Conservation (phyloP, 1,139 yeast genomes). For the Suhomyces terraborum region DNA sequence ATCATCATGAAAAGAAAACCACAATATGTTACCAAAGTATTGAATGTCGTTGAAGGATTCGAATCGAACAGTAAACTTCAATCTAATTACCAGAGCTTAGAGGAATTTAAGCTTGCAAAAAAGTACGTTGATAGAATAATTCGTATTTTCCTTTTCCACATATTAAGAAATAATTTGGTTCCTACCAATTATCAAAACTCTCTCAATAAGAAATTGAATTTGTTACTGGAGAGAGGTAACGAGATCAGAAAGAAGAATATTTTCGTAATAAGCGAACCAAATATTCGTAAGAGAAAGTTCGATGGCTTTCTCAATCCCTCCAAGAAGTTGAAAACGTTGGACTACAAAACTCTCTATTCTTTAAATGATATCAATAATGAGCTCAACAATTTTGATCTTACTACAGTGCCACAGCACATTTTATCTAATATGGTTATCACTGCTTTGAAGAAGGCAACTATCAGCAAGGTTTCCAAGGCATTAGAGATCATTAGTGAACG, state of each 20-base stretch:
- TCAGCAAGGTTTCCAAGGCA: constrained; percentile 61
- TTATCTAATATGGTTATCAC: constrained; percentile 66
- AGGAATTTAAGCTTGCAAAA: constrained; percentile 43
- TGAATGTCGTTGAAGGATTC: constrained; percentile 35
- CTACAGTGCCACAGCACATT: constrained; percentile 64
- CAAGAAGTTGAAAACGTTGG: constrained; percentile 33
- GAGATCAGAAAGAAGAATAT: constrained; percentile 46
- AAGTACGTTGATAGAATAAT: constrained; percentile 46
- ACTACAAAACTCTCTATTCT: constrained; percentile 52
- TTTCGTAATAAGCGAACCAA: constrained; percentile 32
- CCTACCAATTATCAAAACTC: constrained; percentile 34
- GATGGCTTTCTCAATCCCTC: constrained; percentile 33
- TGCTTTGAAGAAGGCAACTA: constrained; percentile 58
- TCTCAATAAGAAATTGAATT: constrained; percentile 31
- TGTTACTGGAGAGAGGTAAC: constrained; percentile 41
- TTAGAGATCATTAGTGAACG: constrained; percentile 68
- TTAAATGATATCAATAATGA: constrained; percentile 65
- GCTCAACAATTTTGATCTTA: constrained; percentile 66
- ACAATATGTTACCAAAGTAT: constrained; percentile 48
- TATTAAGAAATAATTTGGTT: constrained; percentile 37
- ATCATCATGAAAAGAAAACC: constrained; percentile 59
- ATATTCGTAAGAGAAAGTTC: constrained; percentile 41
- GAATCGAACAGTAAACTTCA: constrained; percentile 44
- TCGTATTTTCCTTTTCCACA: constrained; percentile 39
- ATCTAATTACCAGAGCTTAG: constrained; percentile 48